Percentiles rank a stretch among this genome's conserved stretches.
Conservation (phyloP, 495 filamentous ascomycete species). For the Podospora pseudocomata region DNA sequence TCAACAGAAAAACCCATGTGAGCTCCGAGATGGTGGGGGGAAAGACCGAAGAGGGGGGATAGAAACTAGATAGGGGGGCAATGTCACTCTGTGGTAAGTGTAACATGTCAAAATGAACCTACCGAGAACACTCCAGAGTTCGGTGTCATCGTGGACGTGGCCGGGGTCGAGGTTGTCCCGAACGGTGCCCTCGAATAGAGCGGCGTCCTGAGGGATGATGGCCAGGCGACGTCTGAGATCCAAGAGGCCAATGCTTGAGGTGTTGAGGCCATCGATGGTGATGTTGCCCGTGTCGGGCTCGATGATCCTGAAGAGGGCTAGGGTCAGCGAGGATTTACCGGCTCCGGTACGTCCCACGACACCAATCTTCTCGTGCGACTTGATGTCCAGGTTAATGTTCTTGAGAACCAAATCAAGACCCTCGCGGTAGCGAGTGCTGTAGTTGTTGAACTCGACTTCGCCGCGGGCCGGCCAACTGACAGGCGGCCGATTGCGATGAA, state of each 20-base stretch:
- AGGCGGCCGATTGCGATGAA: constrained; percentile 79
- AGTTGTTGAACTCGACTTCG: constrained; percentile 86
- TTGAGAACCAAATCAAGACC: constrained; percentile 90
- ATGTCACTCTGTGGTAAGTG: constrained; percentile 5
- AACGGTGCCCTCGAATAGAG: constrained; percentile 93
- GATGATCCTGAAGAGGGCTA: constrained; percentile 94
- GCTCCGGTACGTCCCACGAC: constrained; percentile 96
- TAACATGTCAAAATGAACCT: constrained; percentile 40
- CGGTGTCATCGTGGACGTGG: constrained; percentile 93
- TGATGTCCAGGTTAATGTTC: constrained; percentile 85
- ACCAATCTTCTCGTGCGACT: constrained; percentile 94
- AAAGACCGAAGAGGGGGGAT: constrained; percentile 9
- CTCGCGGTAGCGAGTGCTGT: constrained; percentile 86
- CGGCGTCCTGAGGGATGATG: constrained; percentile 98
- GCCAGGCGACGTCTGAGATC: constrained; percentile 88
- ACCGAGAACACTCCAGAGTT: constrained; percentile 96
- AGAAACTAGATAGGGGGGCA: neutral
- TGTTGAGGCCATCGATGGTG: constrained; percentile 83
- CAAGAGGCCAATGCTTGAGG: constrained; percentile 81
- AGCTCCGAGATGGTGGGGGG: constrained; percentile 18
- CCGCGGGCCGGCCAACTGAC: constrained; percentile 91
- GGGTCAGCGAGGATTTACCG: constrained; percentile 91
- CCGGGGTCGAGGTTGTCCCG: constrained; percentile 95
- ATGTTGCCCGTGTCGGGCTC: constrained; percentile 78
- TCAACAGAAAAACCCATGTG: constrained; percentile 23